Evolutionary conservation across 2,329 filamentous ascomycete genomes (phyloP).

Genomic region (Dactylella cylindrospora): DNA sequence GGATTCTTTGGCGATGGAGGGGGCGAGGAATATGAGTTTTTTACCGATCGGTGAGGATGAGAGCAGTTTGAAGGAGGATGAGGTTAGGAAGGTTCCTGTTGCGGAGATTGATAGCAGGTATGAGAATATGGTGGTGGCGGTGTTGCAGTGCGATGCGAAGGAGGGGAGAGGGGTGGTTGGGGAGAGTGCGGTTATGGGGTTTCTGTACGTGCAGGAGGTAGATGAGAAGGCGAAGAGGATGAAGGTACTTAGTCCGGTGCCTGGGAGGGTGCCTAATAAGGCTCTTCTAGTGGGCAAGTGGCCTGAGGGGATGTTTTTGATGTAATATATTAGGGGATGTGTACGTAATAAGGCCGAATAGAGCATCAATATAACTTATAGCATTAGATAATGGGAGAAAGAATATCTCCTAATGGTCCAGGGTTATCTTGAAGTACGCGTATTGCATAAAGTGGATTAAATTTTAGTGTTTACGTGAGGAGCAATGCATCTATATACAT

Average conservation of each 20-base stretch:
- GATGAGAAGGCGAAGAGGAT: conserved; percentile 80
- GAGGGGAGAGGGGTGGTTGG: conserved; percentile 73
- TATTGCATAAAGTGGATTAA: too few relatives aligned
- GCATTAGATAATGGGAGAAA: too few relatives aligned
- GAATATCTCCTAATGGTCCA: too few relatives aligned
- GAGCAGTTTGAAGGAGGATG: conserved; percentile 59
- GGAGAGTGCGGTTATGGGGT: conserved; percentile 83
- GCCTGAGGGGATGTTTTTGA: conserved; percentile 40
- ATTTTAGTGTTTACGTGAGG: too few relatives aligned
- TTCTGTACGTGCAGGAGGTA: conserved; percentile 79
- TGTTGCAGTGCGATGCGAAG: conserved; percentile 73
- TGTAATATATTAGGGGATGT: conserved; percentile 4
- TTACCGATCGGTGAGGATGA: conserved; percentile 56
- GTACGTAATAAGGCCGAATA: background rate
- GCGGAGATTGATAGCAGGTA: conserved; percentile 56
- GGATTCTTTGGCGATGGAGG: conserved; percentile 54
- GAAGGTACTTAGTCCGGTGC: conserved; percentile 79
- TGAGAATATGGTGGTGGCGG: conserved; percentile 78
- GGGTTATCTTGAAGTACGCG: too few relatives aligned
- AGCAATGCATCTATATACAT: too few relatives aligned
- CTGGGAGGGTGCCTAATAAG: conserved; percentile 73
- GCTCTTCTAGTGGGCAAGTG: conserved; percentile 63
- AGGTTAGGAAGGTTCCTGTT: conserved; percentile 61
- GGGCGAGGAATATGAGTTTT: conserved; percentile 47
- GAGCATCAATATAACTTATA: background rate